These are phyloP conservation scores for Amauroascus niger DNA, from an alignment of 2,329 filamentous ascomycete genomes.

Conservation along the genomic window DNA sequence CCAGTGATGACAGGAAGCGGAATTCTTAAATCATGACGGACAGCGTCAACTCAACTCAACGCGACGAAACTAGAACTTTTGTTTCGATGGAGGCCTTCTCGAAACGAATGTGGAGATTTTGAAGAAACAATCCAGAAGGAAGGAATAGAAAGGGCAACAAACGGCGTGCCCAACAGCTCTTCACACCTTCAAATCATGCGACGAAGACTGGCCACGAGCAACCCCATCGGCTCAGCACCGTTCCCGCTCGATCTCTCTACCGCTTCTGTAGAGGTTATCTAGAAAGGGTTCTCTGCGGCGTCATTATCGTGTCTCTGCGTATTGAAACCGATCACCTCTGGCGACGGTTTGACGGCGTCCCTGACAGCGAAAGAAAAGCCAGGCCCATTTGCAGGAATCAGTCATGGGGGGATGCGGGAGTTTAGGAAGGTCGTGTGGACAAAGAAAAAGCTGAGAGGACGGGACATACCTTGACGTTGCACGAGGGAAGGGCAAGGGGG, in stretches of 20 bases:
- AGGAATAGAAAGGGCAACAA: not conserved
- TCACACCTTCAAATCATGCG: not conserved
- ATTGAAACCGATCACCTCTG: not conserved
- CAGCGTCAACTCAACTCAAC: not conserved
- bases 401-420: not conserved
- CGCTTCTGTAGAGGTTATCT: not conserved
- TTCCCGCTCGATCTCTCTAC: not conserved
- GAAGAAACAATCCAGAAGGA: not conserved
- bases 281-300: not conserved
- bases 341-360: not conserved
- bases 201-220: not conserved
- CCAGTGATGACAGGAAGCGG: not conserved
- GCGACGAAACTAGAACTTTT: not conserved
- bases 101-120: not conserved
- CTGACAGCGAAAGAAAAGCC: constrained; percentile 1
- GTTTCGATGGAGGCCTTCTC: not conserved
- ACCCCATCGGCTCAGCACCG: constrained; percentile 1
- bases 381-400: not conserved
- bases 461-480: constrained; percentile 4
- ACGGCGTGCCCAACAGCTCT: constrained; percentile 8
- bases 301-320: constrained; percentile 2
- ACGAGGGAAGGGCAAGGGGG: not conserved
- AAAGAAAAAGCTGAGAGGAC: too few species aligned
- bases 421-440: not conserved
- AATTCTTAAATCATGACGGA: constrained; percentile 3